Evolutionary conservation across 345 rosid species (phyloP).

Genomic region (Streptanthus diversifolius): DNA sequence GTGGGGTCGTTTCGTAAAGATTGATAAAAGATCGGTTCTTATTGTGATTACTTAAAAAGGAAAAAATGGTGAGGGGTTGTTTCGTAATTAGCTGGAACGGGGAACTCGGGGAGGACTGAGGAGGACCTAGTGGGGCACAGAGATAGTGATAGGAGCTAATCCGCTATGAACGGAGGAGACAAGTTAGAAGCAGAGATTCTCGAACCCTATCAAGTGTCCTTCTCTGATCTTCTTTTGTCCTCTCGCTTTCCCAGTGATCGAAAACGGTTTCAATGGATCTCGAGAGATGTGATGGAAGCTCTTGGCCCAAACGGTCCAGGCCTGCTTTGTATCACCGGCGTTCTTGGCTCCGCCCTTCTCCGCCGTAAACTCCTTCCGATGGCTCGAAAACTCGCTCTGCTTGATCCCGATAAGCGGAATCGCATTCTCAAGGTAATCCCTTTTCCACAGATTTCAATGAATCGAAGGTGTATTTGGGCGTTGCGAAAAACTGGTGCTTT

Average conservation of each 20-base stretch:
- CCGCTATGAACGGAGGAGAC: background rate
- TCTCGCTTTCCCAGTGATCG: slow-evolving; percentile 37
- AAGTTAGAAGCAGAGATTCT: slow-evolving; percentile 47
- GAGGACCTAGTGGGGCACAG: background rate
- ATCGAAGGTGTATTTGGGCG: background rate
- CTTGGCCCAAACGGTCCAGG: slow-evolving; percentile 78
- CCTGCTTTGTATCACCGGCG: slow-evolving; percentile 56
- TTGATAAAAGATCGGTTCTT: background rate
- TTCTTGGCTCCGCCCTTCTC: slow-evolving; percentile 51
- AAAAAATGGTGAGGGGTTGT: background rate
- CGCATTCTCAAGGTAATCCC: slow-evolving; percentile 59
- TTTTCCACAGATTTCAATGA: too few species aligned
- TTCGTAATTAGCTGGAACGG: background rate
- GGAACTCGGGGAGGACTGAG: background rate
- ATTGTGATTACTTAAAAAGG: background rate
- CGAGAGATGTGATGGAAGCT: slow-evolving; percentile 51
- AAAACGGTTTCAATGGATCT: slow-evolving; percentile 32
- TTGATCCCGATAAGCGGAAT: slow-evolving; percentile 47
- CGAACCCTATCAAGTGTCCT: slow-evolving; percentile 48
- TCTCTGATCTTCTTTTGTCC: slow-evolving; percentile 50
- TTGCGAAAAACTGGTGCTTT: background rate
- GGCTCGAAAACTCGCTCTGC: slow-evolving; percentile 68
- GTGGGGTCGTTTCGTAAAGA: background rate
- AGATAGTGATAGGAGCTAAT: background rate
- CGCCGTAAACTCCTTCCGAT: slow-evolving; percentile 63